These are phyloP conservation scores for Daldinia caldariorum DNA, from an alignment of 495 filamentous ascomycete genomes.

Conservation along the genomic window DNA sequence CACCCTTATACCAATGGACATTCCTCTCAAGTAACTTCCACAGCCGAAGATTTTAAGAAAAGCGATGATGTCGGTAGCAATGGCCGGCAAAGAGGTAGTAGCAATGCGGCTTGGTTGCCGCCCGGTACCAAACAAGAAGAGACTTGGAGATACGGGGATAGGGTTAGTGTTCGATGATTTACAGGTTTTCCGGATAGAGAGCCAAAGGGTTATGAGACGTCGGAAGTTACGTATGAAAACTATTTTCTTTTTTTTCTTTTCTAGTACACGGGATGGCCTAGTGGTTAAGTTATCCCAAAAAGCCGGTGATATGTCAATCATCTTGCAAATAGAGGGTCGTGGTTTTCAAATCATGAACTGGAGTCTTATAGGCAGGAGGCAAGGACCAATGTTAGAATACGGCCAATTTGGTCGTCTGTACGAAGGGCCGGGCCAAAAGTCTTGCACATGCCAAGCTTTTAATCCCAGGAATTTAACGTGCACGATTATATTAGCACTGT, in stretches of 20 bases:
- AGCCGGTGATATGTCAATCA: conserved; percentile 9
- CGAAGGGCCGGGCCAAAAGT: too few relatives aligned
- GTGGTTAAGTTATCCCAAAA: conserved; percentile 15
- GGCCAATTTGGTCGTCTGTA: conserved; percentile 28
- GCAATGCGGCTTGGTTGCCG: conserved; percentile 71
- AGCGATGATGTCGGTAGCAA: conserved; percentile 64
- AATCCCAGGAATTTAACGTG: too few relatives aligned
- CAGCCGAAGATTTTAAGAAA: conserved; percentile 65
- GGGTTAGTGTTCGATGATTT: conserved; percentile 32
- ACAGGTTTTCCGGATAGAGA: conserved; percentile 6
- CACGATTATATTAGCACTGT: too few relatives aligned
- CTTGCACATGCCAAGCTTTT: too few relatives aligned
- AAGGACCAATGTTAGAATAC: conserved; percentile 25
- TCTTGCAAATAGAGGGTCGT: conserved; percentile 33
- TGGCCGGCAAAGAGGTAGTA: conserved; percentile 64
- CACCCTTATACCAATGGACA: conserved; percentile 52
- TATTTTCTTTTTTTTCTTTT: conserved; percentile 8
- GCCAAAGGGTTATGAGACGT: conserved; percentile 23
- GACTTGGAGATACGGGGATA: conserved; percentile 75
- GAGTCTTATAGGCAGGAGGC: conserved; percentile 22
- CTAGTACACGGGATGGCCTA: conserved; percentile 10
- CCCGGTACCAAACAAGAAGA: conserved; percentile 82
- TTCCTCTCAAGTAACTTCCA: conserved; percentile 45
- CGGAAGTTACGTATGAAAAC: conserved; percentile 27
- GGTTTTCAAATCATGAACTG: conserved; percentile 18